Evolutionary conservation across 495 filamentous ascomycete genomes (phyloP).

Genomic region (Penicillium parvum): DNA sequence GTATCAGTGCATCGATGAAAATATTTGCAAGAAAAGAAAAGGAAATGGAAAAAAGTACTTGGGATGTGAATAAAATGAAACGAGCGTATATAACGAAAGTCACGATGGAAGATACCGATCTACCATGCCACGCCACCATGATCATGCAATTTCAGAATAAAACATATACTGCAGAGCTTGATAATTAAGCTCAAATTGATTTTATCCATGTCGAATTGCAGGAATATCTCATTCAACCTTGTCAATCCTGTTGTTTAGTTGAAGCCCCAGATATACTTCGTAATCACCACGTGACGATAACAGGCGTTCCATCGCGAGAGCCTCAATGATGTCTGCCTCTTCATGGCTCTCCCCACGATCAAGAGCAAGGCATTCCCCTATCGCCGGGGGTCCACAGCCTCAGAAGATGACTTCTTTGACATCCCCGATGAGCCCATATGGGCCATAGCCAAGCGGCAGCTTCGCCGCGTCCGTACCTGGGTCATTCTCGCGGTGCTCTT

Average conservation of each 20-base stretch:
- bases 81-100: too few relatives aligned
- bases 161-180: background rate
- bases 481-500: conserved; percentile 27
- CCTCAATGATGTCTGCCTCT: background rate
- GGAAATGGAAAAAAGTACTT: too few relatives aligned
- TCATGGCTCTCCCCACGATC: conserved; percentile 3
- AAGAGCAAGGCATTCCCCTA: conserved; percentile 19
- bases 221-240: too few relatives aligned
- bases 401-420: conserved; percentile 44
- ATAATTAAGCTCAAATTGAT: too few relatives aligned
- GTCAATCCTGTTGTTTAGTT: too few relatives aligned
- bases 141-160: background rate
- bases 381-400: conserved; percentile 33
- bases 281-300: background rate
- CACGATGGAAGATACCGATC: too few relatives aligned
- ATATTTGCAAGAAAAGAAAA: too few relatives aligned
- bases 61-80: too few relatives aligned
- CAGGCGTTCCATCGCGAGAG: background rate
- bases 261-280: too few relatives aligned
- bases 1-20: too few relatives aligned
- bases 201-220: too few relatives aligned
- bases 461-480: conserved; percentile 38
- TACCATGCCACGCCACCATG: too few relatives aligned
- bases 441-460: conserved; percentile 32
- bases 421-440: conserved; percentile 36